Base-by-base conservation (phyloP, 768 basidiomycete species). In the Piloderma croceum region DNA sequence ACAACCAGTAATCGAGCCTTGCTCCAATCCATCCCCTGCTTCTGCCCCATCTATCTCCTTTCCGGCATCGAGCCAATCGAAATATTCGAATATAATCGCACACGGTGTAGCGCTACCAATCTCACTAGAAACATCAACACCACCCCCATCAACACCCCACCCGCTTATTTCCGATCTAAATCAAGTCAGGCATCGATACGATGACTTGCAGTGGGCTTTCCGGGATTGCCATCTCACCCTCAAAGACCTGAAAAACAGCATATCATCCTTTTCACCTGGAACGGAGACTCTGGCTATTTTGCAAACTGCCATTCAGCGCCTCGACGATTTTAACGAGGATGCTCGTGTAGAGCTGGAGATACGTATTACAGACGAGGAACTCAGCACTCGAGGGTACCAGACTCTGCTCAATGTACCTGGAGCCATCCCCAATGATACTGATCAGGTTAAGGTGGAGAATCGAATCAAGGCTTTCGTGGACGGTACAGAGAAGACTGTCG, bases 331-430 rank as follows among this genome's bases (percentile, higher is more conserved):
- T 52, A 75, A 75, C 4, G 88, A 90, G 54, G 88, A 90, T 47
- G 77, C 77, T 1, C 76, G 84, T 1, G 88, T 91, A 7, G 88
- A 90, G 54, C 63, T 91, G 17, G 88, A 90, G 61, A 90, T 90
- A 29, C 74, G 77, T 18, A 63, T 80, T 7, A 73, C 82, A 2
- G 88, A 91, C 53, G 86, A 86, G 46, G 71, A 69, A 9, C 69
- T 90, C 11, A 65, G 81, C 1, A 64, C 67, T 6, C 70, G 69
- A 6, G 86, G 86, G 3, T 90, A 79, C 44, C 77, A 80, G 48
- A 78, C 82, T 1, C 56, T 88, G n/a, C 62, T 89, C 10, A 61
- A 65, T 12, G 65, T 88, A 3, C 74, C 75, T 18, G 76, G 76
- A 2, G 79, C 77, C 0, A 34, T n/a, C 36, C 22, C n/a, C 15